Conservation (phyloP, 306 rosid genomes). For the Macrotyloma uniflorum region DNA sequence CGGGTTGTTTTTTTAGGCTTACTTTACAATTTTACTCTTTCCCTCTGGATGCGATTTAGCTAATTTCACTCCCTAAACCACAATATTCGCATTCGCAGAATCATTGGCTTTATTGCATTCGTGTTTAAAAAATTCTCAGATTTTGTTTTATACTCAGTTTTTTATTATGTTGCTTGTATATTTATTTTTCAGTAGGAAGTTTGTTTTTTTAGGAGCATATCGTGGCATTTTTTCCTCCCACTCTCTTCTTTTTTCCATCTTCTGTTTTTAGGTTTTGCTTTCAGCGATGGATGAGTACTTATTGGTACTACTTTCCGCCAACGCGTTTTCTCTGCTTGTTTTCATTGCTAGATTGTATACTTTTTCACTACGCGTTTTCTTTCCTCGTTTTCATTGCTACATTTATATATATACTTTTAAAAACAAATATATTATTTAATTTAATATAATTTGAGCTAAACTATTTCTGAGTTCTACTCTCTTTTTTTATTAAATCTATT, state of each 20-base stretch:
- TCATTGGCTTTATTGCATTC: slow-evolving; percentile 29
- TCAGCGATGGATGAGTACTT: neutral
- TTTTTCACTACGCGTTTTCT: slow-evolving; percentile 32
- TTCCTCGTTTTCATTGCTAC: neutral
- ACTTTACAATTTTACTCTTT: slow-evolving; percentile 31
- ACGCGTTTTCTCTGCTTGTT: slow-evolving; percentile 34
- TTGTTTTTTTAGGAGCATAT: slow-evolving; percentile 20
- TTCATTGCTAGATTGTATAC: neutral
- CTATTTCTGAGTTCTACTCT: neutral
- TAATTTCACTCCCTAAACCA: slow-evolving; percentile 19
- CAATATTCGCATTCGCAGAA: slow-evolving; percentile 40
- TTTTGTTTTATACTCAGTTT: slow-evolving; percentile 11
- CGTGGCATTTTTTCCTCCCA: neutral
- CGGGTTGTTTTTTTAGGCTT: slow-evolving; percentile 16
- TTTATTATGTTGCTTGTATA: neutral
- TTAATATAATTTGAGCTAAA: too few relatives aligned
- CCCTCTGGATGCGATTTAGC: slow-evolving; percentile 8
- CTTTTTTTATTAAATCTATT: too few relatives aligned
- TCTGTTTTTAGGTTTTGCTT: slow-evolving; percentile 17
- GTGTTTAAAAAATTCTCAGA: neutral
- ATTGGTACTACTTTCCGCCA: slow-evolving; percentile 14
- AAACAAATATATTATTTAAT: neutral
- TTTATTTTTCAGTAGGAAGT: neutral
- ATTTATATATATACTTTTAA: neutral
- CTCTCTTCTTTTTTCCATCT: too few relatives aligned